Base-by-base conservation (phyloP, 2,329 filamentous ascomycete species). In the Xylariaceae sp. region DNA sequence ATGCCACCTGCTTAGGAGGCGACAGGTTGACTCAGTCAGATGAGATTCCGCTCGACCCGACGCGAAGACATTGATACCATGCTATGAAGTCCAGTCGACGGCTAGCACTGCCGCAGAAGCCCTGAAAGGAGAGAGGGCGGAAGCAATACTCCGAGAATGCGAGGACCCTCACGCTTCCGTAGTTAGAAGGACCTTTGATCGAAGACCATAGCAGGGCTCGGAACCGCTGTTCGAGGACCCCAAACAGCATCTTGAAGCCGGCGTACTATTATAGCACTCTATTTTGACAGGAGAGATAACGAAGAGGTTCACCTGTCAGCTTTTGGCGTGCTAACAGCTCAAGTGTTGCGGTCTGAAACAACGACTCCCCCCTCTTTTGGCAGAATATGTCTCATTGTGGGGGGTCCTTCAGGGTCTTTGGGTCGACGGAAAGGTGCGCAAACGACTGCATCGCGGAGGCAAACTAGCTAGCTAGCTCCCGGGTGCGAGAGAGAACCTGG, bases 381-480 rank as follows among this genome's bases (percentile, higher is more conserved):
- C 56, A 67, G 37, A 49, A 15, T 34, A 58, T 59, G 59, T 63
- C 65, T 64, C 55, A 63, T 56, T 63, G 60, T 61, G 47, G 64
- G 51, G 55, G 63, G 53, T 64, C 60, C 68, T 66, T 74, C 66
- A 61, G 66, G 62, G 59, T 66, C 56, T 67, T 70, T 67, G 68
- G 69, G 66, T 67, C 67, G 64, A 72, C 74, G 75, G 75, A 69
- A 73, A 71, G 70, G 67, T 72, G 73, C 75, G 73, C 74, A 74
- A 71, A 73, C 68, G 67, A 73, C 67, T 64, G 62, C 62, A 64
- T 62, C 62, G 61, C 68, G 63, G 67, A 69, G 63, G 66, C 63
- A 66, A 57, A 55, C 54, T 49, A 59, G 55, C 18, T 42, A 57
- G 53, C 54, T 49, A 59, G 55, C 18, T 42, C 56, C 30, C 51